Base-by-base conservation (phyloP, 345 rosid genomes). In the Eucalyptus caleyi region DNA sequence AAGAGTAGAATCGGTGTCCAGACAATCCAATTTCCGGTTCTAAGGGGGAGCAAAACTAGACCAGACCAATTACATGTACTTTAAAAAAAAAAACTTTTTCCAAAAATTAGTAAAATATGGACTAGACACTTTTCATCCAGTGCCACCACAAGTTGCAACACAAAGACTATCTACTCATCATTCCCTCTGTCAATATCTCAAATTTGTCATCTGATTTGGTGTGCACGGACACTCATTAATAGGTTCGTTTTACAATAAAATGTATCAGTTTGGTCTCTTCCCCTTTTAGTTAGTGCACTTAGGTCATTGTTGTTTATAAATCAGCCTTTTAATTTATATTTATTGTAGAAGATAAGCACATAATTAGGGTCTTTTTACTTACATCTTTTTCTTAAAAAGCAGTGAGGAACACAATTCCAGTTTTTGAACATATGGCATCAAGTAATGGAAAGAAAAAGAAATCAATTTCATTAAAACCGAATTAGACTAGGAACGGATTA, bases 1-100 rank as follows among this genome's bases (percentile, higher is more conserved):
- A 24, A 24, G 10, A 56, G 3, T 56, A 24, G 3, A 56, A 23
- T 0, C 2, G 1, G 0, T 24, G 13, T 56, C 3, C 6, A 26
- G 0, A 0, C 30, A 26, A 0, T 56, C 13, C 3, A 23, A 56
- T 24, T 56, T 0, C 0, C 3, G 0, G 0, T 56, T 56, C 21
- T 56, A 24, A 56, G 8, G 14, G 62, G 0, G 26, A 53, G 8
- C 5, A 2, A 2, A 0, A 10, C 3, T 16, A 0, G 30, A 56
- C 6, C 0, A 23, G 0, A 56, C 3, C 30, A 56, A 24, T 24
- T 56, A 24, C 11, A 56, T 56, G n/a, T n/a, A n/a, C 4, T 40
- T 40, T 1, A 44, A 47, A 49, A 49, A 49, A 4, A 49, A 47
- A 47, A 47, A 47, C 5, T 50, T 23, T 23, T 23, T 24, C 12